Conservation (phyloP, 495 filamentous ascomycete genomes). For the Trichoderma asperelloides region DNA sequence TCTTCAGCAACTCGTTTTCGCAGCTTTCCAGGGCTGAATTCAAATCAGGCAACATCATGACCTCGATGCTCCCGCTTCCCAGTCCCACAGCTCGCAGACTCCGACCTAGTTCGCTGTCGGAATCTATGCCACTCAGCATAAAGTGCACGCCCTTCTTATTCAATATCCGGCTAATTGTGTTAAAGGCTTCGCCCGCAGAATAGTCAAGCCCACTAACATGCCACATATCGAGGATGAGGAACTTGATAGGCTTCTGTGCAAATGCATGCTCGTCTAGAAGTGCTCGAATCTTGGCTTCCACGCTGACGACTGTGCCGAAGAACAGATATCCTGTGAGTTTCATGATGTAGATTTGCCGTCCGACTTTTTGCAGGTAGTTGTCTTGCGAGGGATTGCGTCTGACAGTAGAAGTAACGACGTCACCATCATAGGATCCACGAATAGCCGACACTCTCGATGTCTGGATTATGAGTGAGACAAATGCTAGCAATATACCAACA, state of each 20-base stretch:
- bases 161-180: constrained; percentile 77
- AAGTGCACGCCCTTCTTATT: constrained; percentile 63
- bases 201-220: constrained; percentile 91
- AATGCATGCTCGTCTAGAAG: constrained; percentile 79
- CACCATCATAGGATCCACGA: constrained; percentile 75
- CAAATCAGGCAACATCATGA: constrained; percentile 75
- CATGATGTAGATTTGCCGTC: constrained; percentile 76
- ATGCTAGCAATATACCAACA: constrained; percentile 84
- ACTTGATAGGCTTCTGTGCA: constrained; percentile 66
- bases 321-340: constrained; percentile 91
- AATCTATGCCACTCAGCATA: constrained; percentile 68
- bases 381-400: constrained; percentile 83
- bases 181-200: constrained; percentile 90
- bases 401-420: constrained; percentile 82
- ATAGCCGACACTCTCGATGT: constrained; percentile 82
- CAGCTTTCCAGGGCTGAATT: constrained; percentile 90
- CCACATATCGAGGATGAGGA: constrained; percentile 79
- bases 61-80: constrained; percentile 53
- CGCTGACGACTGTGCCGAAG: constrained; percentile 91
- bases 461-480: constrained; percentile 82
- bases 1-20: constrained; percentile 88
- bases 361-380: constrained; percentile 73
- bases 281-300: constrained; percentile 75
- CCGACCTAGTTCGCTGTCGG: constrained; percentile 63
- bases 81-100: constrained; percentile 75